phyloP scores from a whole-genome alignment of 306 rosid genomes.

The Sicyos edulis region DNA sequence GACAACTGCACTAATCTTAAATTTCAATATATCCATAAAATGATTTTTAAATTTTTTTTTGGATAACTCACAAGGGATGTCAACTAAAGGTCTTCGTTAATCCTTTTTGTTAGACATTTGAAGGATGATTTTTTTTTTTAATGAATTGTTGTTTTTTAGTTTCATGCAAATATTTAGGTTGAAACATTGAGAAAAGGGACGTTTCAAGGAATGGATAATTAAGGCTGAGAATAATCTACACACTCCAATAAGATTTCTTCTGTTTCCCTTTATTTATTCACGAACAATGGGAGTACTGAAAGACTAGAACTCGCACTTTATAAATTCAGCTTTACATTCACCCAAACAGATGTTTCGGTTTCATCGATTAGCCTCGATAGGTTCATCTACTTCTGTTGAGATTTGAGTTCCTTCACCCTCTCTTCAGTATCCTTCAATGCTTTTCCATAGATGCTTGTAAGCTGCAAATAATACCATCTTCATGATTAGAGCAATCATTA shows the following conservation, averaged over 20 bases:
- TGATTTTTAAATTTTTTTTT: too few relatives aligned
- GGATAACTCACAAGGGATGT: too few relatives aligned
- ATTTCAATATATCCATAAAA: too few relatives aligned
- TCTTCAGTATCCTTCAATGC: constrained; percentile 69
- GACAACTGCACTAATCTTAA: too few relatives aligned
- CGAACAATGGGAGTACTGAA: neutral
- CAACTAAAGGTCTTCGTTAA: too few relatives aligned
- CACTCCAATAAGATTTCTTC: neutral
- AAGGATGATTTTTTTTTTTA: too few relatives aligned
- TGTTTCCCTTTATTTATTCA: neutral
- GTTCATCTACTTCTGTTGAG: constrained; percentile 44
- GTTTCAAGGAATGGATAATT: neutral
- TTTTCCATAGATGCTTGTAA: constrained; percentile 65
- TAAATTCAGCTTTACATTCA: neutral
- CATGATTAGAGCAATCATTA: neutral
- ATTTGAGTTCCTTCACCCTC: constrained; percentile 75
- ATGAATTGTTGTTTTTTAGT: too few relatives aligned
- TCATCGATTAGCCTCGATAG: neutral
- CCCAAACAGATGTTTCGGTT: constrained; percentile 19
- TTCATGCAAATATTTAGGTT: too few relatives aligned
- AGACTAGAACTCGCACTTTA: neutral
- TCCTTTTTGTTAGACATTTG: too few relatives aligned
- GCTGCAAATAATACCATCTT: constrained; percentile 34
- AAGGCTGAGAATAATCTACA: neutral
- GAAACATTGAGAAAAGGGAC: neutral